Conservation (phyloP, 805 yeast genomes). For the Starmerella potacharoeniae region DNA sequence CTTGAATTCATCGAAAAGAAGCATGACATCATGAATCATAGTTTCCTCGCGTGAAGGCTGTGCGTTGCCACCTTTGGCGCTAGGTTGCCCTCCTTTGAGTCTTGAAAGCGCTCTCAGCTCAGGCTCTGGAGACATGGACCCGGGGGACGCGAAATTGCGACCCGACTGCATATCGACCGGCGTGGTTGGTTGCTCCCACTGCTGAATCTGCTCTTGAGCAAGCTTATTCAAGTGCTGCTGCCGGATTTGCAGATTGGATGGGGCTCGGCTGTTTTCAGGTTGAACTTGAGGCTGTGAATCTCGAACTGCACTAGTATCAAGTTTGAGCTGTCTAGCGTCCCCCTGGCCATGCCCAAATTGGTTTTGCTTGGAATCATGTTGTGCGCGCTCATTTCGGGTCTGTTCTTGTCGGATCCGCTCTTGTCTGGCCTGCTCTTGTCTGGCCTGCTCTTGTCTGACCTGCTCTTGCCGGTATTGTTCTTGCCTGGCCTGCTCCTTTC, state of each 20-base stretch:
- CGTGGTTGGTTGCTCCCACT: slow-evolving; percentile 2
- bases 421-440: neutral
- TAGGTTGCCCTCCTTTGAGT: neutral
- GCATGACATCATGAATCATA: slow-evolving; percentile 39
- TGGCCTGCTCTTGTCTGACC: neutral
- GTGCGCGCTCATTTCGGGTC: neutral
- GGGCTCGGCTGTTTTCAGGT: neutral
- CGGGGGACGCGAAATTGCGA: neutral
- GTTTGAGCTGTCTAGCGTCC: neutral
- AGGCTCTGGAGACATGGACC: neutral
- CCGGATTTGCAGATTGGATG: neutral
- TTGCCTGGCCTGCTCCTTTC: neutral
- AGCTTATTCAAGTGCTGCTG: neutral
- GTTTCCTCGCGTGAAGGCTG: neutral
- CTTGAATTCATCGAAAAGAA: slow-evolving; percentile 56
- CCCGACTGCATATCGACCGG: neutral
- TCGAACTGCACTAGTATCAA: neutral
- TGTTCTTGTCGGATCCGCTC: neutral
- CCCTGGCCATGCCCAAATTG: neutral
- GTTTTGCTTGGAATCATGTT: neutral
- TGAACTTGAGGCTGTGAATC: neutral
- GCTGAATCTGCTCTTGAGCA: slow-evolving; percentile 2
- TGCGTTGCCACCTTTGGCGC: neutral
- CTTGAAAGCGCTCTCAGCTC: neutral
- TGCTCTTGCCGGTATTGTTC: neutral